Percentiles rank a stretch among this genome's conserved stretches.
Conservation (phyloP, 768 basidiomycete species). For the Pleurotus sapidus region DNA sequence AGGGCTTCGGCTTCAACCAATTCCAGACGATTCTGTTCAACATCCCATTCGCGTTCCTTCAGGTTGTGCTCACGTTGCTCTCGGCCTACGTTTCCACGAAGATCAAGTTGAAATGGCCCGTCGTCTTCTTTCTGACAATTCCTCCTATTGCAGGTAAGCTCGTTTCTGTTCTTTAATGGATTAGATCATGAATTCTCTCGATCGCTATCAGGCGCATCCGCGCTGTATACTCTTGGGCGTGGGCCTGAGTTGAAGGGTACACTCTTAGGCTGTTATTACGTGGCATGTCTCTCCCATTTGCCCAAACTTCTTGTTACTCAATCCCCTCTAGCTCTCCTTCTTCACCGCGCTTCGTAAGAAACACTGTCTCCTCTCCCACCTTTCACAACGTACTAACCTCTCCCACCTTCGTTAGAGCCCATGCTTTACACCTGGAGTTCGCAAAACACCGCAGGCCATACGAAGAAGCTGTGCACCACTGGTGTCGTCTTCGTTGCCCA, state of each 20-base stretch:
- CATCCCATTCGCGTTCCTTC: constrained; percentile 42
- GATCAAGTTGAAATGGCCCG: constrained; percentile 37
- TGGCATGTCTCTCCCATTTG: constrained; percentile 19
- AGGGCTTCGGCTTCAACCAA: constrained; percentile 39
- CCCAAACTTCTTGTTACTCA: background rate
- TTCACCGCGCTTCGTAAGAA: constrained; percentile 30
- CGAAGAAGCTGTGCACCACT: constrained; percentile 39
- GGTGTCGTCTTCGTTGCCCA: constrained; percentile 43
- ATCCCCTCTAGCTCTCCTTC: constrained; percentile 25
- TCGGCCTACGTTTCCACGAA: constrained; percentile 32
- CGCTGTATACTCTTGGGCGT: constrained; percentile 30
- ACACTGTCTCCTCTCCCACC: background rate
- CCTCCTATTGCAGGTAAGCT: constrained; percentile 33
- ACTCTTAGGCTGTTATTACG: constrained; percentile 36
- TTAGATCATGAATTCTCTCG: background rate
- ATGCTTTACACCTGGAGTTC: constrained; percentile 40
- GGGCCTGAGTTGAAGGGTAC: constrained; percentile 22
- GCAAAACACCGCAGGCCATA: constrained; percentile 40
- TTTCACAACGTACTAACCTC: background rate
- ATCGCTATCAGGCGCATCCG: constrained; percentile 16
- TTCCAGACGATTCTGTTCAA: constrained; percentile 46
- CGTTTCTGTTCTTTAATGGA: background rate
- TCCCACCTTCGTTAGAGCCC: constrained; percentile 22
- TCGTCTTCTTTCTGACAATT: constrained; percentile 31
- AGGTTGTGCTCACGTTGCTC: constrained; percentile 33